Percentiles rank a stretch among this genome's conserved stretches.
These are phyloP conservation scores for Fusarium succisae DNA, from an alignment of 2,329 filamentous ascomycete species.

Conservation along the genomic window DNA sequence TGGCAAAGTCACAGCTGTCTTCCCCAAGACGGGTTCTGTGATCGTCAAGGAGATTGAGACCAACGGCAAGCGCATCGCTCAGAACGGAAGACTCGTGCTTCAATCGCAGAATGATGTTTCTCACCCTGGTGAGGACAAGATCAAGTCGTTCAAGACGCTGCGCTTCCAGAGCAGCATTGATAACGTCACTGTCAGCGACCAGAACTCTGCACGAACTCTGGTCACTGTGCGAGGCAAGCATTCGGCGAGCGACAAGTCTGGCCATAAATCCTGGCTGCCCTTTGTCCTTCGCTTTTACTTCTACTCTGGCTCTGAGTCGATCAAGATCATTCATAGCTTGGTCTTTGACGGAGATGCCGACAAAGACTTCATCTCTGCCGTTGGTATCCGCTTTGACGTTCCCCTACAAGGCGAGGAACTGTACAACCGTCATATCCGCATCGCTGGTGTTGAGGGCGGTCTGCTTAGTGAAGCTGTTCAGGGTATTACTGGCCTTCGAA, in stretches of 20 bases:
- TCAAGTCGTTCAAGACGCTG: constrained; percentile 50
- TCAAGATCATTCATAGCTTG: constrained; percentile 65
- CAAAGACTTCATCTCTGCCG: constrained; percentile 61
- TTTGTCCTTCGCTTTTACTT: constrained; percentile 65
- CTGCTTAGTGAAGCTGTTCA: constrained; percentile 67
- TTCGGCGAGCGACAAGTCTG: constrained; percentile 43
- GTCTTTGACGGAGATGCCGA: constrained; percentile 61
- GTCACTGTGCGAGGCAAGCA: constrained; percentile 57
- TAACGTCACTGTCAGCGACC: constrained; percentile 59
- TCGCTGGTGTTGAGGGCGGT: constrained; percentile 64
- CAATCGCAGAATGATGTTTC: constrained; percentile 61
- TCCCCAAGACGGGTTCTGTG: constrained; percentile 54
- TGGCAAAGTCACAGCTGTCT: constrained; percentile 53
- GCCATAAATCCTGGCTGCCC: constrained; percentile 58
- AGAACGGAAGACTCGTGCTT: constrained; percentile 61
- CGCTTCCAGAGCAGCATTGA: constrained; percentile 61
- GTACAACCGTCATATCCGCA: constrained; percentile 67
- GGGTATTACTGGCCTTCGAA: constrained; percentile 66
- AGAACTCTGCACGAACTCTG: constrained; percentile 48
- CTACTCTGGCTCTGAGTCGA: constrained; percentile 64
- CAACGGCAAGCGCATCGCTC: constrained; percentile 54
- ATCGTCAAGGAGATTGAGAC: constrained; percentile 54
- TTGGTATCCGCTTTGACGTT: constrained; percentile 65
- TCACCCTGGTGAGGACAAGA: constrained; percentile 35
- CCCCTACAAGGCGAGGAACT: constrained; percentile 61